phyloP scores from a whole-genome alignment of 176 grass and related monocot species.

The Aegilops tauschii region DNA sequence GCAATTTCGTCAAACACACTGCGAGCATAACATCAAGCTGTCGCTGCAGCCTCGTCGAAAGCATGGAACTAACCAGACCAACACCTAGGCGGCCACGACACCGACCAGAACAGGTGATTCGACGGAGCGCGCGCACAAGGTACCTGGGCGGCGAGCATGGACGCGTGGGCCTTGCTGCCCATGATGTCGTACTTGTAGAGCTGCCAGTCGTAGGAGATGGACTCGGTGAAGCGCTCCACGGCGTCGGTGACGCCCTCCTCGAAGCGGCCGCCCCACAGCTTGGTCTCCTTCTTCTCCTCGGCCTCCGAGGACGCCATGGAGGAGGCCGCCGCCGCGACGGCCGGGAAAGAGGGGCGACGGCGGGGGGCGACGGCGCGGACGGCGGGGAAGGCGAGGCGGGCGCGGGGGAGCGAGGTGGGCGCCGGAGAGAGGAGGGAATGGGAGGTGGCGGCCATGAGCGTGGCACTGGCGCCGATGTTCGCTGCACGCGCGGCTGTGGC shows the following conservation, averaged over 20 bases:
- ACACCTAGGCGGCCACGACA: neutral
- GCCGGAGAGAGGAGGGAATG: slow-evolving; percentile 40
- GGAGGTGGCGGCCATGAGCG: slow-evolving; percentile 36
- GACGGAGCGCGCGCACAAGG: neutral
- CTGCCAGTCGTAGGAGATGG: slow-evolving; percentile 83
- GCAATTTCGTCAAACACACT: slow-evolving; percentile 33
- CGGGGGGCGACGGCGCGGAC: neutral
- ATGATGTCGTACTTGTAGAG: slow-evolving; percentile 98
- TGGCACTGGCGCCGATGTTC: neutral
- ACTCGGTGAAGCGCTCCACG: slow-evolving; percentile 82
- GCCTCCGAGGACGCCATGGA: slow-evolving; percentile 33
- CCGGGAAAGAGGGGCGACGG: slow-evolving; percentile 1
- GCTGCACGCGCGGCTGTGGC: neutral
- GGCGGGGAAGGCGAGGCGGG: neutral
- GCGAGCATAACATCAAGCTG: neutral
- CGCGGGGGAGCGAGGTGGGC: neutral
- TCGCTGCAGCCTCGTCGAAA: neutral
- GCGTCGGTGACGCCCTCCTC: slow-evolving; percentile 77
- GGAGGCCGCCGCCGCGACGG: slow-evolving; percentile 16
- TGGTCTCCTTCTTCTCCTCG: slow-evolving; percentile 58
- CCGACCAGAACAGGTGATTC: neutral
- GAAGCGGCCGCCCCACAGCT: slow-evolving; percentile 78
- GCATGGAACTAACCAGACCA: neutral
- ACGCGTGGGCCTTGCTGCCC: slow-evolving; percentile 90
- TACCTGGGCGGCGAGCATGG: slow-evolving; percentile 89